These are phyloP conservation scores for Chaetomiaceae sp. DNA, from an alignment of 2,329 filamentous ascomycete genomes.

Conservation along the genomic window DNA sequence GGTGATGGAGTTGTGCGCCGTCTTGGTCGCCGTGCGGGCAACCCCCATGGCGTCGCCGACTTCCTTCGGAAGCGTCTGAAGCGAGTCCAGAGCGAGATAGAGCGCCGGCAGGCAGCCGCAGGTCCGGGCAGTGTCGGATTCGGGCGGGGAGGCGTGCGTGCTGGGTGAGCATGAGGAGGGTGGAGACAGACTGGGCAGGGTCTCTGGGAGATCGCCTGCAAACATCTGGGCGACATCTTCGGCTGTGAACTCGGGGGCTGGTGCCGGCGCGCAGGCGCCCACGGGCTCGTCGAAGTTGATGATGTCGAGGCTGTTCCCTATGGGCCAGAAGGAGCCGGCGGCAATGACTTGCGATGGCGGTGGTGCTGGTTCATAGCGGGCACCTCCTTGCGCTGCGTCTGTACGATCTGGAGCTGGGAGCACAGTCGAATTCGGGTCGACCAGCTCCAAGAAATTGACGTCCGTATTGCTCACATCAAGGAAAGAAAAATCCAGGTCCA, in stretches of 20 bases:
- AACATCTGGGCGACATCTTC: slow-evolving; percentile 18
- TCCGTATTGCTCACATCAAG: slow-evolving; percentile 28
- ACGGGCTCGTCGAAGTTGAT: slow-evolving; percentile 20
- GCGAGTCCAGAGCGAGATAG: slow-evolving; percentile 45
- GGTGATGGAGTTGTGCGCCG: slow-evolving; percentile 45
- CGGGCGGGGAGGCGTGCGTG: slow-evolving; percentile 6
- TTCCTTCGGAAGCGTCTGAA: slow-evolving; percentile 41
- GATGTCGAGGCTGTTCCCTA: slow-evolving; percentile 11
- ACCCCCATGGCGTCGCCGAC: slow-evolving; percentile 42
- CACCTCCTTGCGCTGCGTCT: background rate
- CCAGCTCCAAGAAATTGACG: slow-evolving; percentile 34
- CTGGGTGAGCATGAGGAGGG: slow-evolving; percentile 12
- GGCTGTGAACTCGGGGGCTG: slow-evolving; percentile 11
- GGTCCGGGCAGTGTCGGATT: background rate
- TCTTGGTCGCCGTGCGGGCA: slow-evolving; percentile 41
- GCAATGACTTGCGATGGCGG: background rate
- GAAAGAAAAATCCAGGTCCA: slow-evolving; percentile 33
- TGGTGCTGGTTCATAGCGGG: slow-evolving; percentile 7
- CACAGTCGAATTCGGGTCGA: slow-evolving; percentile 25
- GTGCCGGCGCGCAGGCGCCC: background rate
- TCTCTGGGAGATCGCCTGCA: slow-evolving; percentile 8
- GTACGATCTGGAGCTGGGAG: slow-evolving; percentile 3
- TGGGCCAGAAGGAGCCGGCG: slow-evolving; percentile 13
- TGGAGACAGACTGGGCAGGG: slow-evolving; percentile 18
- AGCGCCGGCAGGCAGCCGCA: slow-evolving; percentile 47